Conservation (phyloP, 2,329 filamentous ascomycete species). For the Arthrobotrys sinensis region DNA sequence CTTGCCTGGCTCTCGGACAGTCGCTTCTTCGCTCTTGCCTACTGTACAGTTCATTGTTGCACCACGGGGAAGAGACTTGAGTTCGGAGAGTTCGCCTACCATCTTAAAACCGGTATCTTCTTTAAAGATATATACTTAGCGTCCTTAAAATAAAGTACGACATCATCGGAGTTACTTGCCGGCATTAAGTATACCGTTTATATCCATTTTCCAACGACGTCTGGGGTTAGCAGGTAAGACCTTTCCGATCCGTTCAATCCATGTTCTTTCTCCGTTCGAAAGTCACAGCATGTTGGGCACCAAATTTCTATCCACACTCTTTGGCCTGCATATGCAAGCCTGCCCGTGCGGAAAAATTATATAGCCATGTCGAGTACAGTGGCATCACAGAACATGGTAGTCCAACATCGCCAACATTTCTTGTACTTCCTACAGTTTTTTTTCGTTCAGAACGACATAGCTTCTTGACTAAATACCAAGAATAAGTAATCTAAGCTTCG, state of each 20-base stretch:
- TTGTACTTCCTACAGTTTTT: constrained; percentile 13
- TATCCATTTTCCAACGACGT: constrained; percentile 31
- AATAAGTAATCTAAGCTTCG: constrained; percentile 31
- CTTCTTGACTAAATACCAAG: constrained; percentile 7
- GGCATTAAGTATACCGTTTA: constrained; percentile 22
- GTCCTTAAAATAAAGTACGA: constrained; percentile 26
- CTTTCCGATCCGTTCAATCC: constrained; percentile 23
- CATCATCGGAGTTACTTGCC: constrained; percentile 11
- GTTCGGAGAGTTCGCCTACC: constrained; percentile 1
- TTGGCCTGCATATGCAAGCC: constrained; percentile 54
- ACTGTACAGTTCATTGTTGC: constrained; percentile 3
- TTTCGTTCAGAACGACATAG: constrained; percentile 22
- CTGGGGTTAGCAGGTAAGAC: constrained; percentile 48
- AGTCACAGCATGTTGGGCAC: not conserved
- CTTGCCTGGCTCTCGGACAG: not conserved
- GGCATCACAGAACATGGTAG: constrained; percentile 15
- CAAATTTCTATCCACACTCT: constrained; percentile 37
- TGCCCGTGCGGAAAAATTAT: constrained; percentile 50
- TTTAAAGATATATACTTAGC: constrained; percentile 4
- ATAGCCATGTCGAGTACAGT: constrained; percentile 35
- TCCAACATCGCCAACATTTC: constrained; percentile 47
- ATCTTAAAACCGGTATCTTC: constrained; percentile 8
- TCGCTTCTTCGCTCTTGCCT: constrained; percentile 50
- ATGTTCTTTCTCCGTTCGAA: constrained; percentile 37
- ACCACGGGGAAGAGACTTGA: not conserved